Evolutionary conservation across 73 alveolate species (phyloP), one percentile per base, ranked within the genome.

Genomic region (Uronychia setigera): DNA sequence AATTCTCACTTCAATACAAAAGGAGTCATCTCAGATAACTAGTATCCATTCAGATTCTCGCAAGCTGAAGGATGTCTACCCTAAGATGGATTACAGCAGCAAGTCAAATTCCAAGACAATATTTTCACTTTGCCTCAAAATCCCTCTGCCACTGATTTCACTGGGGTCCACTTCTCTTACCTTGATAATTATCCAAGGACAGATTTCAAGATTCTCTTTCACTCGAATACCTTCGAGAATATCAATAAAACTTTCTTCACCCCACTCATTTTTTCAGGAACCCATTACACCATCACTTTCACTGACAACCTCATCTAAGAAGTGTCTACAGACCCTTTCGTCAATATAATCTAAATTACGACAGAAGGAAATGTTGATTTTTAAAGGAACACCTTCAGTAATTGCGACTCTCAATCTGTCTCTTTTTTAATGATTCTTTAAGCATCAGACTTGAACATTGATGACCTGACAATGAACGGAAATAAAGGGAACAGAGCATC

Each of bases 21-120:
- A 1, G 86, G 86, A 31, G 34, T 57, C 77, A 80, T 80, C 59
- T 34, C 58, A 14, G 86, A 80, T 58, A 58, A 77, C 28, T 33
- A 80, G 58, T 76, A 80, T 31, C 31, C 58, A 29, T 35, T 76
- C 1, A 34, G 86, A 57, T 67, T 76, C 9, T 58, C 34, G 29
- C 58, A 67, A 46, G 78, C 86, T 0, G 59, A 33, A 28, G 58
- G 58, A n/a, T 80, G 86, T 57, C 86, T 33, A n/a, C 86, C 86
- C 5, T 29, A 33, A 5, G 86, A 80, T 57, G 77, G 31, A 14
- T 58, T 57, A 28, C 59, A 35, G 1, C 86, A 80, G 59, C 34
- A 33, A 1, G 57, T 80, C 26, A 57, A 25, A 13, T 35, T 80
- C 1, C n/a, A 33, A 80, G 57, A 30, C 59, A 80, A 34, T 59